Base-by-base conservation (phyloP, 2,329 filamentous ascomycete species). In the Fusarium transvaalense region DNA sequence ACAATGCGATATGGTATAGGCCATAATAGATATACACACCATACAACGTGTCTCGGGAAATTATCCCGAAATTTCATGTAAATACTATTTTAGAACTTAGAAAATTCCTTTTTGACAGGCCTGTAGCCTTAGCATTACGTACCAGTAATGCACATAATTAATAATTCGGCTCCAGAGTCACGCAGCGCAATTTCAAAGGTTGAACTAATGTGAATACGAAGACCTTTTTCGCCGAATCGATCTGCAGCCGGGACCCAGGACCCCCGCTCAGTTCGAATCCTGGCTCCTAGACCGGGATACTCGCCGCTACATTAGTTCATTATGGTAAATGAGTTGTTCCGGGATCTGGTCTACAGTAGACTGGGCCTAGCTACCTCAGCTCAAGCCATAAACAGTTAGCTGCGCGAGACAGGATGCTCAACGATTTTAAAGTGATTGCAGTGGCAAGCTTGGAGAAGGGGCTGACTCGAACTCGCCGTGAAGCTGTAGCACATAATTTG, bases 171-270 rank as follows among this genome's bases (percentile, higher is more conserved):
- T 34, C 13, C 15, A 29, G 9, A 35, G 35, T 17, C 19, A 27
- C 8, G 37, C 43, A 37, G 12, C 27, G 29, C 42, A 23, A 50
- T 5, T 25, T 45, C n/a, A 6, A 43, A 32, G 12, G 9, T 12
- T 32, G 23, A 19, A 15, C 17, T 27, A 29, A 25, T 15, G 23
- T 15, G 34, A 17, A 23, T 14, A 23, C 34, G 25, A 21, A 45
- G 25, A 32, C 17, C 17, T 31, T 61, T 37, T 41, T 47, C 25
- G 27, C 58, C 31, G 35, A 64, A 9, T 39, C 35, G 38, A 58
- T 51, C 43, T 46, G 25, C 31, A 32, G 35, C n/a, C 4, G 31
- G 23, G 13, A 25, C 12, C 25, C 46, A 37, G 32, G 10, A 14
- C 21, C 17, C 21, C 25, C 15, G 34, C 15, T 35, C 25, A 35